phyloP scores from a whole-genome alignment of 306 rosid genomes.

The Vachellia pachyceras region DNA sequence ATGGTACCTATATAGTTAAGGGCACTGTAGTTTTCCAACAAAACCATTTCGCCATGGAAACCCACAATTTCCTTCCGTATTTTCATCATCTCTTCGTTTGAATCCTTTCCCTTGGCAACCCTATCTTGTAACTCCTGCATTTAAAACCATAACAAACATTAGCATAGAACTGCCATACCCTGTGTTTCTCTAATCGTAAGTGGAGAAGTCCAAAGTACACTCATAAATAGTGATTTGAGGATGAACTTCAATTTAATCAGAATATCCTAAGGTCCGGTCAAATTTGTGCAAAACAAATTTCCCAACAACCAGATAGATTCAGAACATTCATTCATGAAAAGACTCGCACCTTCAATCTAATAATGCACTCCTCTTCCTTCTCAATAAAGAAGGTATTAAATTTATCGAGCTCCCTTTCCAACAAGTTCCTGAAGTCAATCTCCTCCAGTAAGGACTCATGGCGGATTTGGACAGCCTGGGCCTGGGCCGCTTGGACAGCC shows the following conservation, averaged over 20 bases:
- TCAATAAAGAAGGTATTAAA: no score
- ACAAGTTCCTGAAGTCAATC: no score
- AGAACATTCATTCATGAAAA: background rate
- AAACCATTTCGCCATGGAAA: slow-evolving; percentile 1
- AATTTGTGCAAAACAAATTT: background rate
- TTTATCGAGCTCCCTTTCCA: no score
- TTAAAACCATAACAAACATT: background rate
- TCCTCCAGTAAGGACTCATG: no score
- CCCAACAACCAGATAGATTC: background rate
- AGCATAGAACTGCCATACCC: background rate
- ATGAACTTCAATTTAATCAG: background rate
- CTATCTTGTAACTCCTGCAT: background rate
- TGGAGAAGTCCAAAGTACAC: background rate
- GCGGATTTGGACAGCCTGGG: no score
- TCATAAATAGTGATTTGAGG: background rate
- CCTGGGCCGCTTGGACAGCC: no score
- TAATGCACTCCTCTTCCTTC: no score
- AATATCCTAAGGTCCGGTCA: background rate
- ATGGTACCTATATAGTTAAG: background rate
- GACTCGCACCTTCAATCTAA: background rate
- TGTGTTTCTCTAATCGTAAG: background rate
- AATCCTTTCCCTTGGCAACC: background rate
- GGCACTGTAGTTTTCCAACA: background rate
- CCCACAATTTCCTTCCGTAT: background rate
- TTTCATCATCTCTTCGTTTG: background rate